Base-by-base conservation (phyloP, 2,329 filamentous ascomycete genomes). In the Aspergillus sp. region DNA sequence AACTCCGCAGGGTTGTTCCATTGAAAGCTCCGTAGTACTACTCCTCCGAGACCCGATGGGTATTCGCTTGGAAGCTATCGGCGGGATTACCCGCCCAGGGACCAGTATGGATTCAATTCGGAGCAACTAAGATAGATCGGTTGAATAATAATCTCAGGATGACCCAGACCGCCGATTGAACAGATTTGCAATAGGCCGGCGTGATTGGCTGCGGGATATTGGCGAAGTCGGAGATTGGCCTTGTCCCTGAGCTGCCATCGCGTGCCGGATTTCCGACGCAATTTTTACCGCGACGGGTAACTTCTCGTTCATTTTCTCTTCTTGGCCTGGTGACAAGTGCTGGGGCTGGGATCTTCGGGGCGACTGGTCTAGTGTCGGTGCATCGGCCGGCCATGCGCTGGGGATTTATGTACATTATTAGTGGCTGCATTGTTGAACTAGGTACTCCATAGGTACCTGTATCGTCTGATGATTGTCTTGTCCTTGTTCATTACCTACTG, bases 261-360 rank as follows among this genome's bases (percentile, higher is more conserved):
- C n/a, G 49, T 46, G 42, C 49, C 49, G 49, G 49, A 50, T 29
- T 50, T 45, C 49, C 49, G 49, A 50, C 20, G 42, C 43, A 23
- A 23, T 6, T 38, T 3, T 50, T 50, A 50, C 48, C 45, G 17
- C 10, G 40, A 50, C 32, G 6, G 32, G 47, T 44, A 50, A 44
- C 9, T 11, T 38, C 45, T 7, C 17, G 14, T 16, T 31, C 38
- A 44, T 5, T 10, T 17, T 23, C 29, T 20, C 25, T 36, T 25
- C 17, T 42, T 42, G 25, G 25, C 25, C 9, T 11, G 25, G 25
- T 29, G 25, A 29, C 25, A 7, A 29, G 3, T 42, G 4, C 19
- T 20, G 9, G 17, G 42, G n/a, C 9, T 7, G 21, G 13, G 42
- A 25, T 17, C 25, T 23, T 45, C n/a, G 4, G 25, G n/a, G 21